A percentile compares a stretch with the other conserved stretches of the same genome.
Evolutionary conservation across 2,329 filamentous ascomycete species (phyloP).

Genomic region (Colletotrichum sp.): DNA sequence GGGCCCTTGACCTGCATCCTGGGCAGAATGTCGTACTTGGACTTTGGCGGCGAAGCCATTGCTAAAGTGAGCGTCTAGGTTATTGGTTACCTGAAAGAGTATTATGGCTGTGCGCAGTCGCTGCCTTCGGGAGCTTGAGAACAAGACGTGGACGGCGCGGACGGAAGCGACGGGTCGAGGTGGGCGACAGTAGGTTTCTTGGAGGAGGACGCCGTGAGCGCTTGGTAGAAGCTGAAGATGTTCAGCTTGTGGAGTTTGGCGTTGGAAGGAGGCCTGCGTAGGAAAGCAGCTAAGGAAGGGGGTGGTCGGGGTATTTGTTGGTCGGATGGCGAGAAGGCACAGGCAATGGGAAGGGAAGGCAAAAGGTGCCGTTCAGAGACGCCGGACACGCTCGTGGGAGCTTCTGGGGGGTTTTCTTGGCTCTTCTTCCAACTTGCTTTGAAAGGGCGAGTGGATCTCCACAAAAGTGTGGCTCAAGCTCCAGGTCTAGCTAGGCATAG

Average conservation of each 20-base stretch:
- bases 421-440: neutral
- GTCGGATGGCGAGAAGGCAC: neutral
- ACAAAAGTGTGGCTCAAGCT: conserved; percentile 10
- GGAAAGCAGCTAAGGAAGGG: neutral
- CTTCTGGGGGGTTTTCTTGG: conserved; percentile 12
- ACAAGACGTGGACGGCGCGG: neutral
- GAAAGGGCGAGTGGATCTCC: conserved; percentile 11
- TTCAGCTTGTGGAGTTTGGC: neutral
- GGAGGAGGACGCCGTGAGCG: neutral
- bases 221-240: neutral
- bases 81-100: neutral
- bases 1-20: conserved; percentile 65
- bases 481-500: neutral
- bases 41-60: conserved; percentile 14
- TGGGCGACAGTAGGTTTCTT: neutral
- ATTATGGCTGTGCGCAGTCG: neutral
- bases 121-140: neutral
- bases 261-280: neutral
- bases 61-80: neutral
- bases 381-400: neutral
- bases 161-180: neutral
- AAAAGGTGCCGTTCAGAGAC: neutral
- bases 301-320: conserved; percentile 10
- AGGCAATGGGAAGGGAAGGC: neutral
- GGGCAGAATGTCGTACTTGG: conserved; percentile 35